Conservation (phyloP, 2,329 filamentous ascomycete genomes). For the Cordyceps cateniannulata region DNA sequence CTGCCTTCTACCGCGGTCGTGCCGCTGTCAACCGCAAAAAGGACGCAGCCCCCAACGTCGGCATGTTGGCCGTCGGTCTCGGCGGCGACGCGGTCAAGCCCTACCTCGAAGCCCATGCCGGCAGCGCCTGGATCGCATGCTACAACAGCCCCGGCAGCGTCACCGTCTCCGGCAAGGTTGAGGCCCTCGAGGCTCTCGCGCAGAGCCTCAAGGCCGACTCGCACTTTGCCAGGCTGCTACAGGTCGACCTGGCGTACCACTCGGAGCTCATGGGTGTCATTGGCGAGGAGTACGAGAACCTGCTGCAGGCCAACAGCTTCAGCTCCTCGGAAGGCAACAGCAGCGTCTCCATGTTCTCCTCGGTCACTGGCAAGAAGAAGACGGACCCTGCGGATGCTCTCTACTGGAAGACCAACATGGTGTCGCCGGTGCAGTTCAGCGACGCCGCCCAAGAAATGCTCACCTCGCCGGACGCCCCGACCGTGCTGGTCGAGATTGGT, state of each 20-base stretch:
- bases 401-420: slow-evolving; percentile 16
- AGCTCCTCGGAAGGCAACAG: background rate
- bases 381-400: background rate
- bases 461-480: background rate
- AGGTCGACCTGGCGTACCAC: slow-evolving; percentile 40
- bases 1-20: slow-evolving; percentile 25
- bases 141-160: slow-evolving; percentile 42
- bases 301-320: background rate
- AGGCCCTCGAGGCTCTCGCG: slow-evolving; percentile 32
- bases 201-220: slow-evolving; percentile 26
- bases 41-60: slow-evolving; percentile 30
- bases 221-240: slow-evolving; percentile 36
- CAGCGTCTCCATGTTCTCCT: background rate
- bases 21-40: slow-evolving; percentile 4
- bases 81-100: background rate
- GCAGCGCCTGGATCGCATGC: slow-evolving; percentile 8
- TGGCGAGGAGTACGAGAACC: background rate
- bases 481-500: background rate
- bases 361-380: slow-evolving; percentile 1
- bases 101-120: background rate
- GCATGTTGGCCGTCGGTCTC: slow-evolving; percentile 30
- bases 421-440: slow-evolving; percentile 13
- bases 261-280: slow-evolving; percentile 36
- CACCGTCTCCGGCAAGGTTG: slow-evolving; percentile 26
- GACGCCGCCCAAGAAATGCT: slow-evolving; percentile 11